phyloP scores from a whole-genome alignment of 1,284 basidiomycete species.

The Mycena citricolor region DNA sequence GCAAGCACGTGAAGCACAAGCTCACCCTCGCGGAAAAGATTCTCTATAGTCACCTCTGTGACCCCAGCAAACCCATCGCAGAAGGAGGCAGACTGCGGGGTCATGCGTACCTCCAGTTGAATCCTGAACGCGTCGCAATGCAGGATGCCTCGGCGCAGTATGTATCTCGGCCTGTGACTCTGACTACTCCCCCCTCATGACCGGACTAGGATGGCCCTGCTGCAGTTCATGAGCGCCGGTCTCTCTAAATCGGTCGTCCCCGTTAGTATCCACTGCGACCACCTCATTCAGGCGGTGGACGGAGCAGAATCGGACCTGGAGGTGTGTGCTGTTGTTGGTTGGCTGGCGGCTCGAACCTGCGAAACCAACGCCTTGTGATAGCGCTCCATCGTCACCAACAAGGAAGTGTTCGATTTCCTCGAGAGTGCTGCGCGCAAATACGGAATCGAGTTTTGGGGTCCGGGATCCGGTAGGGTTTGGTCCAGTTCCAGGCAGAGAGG shows the following conservation, averaged over 20 bases:
- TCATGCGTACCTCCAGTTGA: conserved; percentile 87
- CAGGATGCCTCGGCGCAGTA: conserved; percentile 98
- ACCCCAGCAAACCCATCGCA: conserved; percentile 69
- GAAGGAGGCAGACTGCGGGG: conserved; percentile 76
- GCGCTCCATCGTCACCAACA: conserved; percentile 86
- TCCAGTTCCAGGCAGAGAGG: neutral
- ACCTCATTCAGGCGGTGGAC: conserved; percentile 88
- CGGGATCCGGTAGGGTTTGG: conserved; percentile 69
- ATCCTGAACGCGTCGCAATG: conserved; percentile 95
- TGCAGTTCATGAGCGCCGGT: conserved; percentile 99
- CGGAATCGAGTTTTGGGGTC: conserved; percentile 94
- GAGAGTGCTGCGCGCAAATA: conserved; percentile 95
- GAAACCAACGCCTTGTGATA: conserved; percentile 31
- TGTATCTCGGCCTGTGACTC: too few relatives aligned
- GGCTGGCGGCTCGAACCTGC: conserved; percentile 1
- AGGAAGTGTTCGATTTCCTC: conserved; percentile 98
- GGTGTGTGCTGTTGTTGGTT: conserved; percentile 39
- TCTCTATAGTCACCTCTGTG: conserved; percentile 88
- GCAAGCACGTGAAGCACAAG: conserved; percentile 69
- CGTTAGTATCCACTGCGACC: conserved; percentile 93
- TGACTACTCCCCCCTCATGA: too few relatives aligned
- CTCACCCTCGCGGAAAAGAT: conserved; percentile 98
- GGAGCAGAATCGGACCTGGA: conserved; percentile 84
- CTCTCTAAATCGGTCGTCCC: conserved; percentile 84
- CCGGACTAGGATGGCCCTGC: conserved; percentile 71